Percentiles rank a stretch among this genome's conserved stretches.
Conservation (phyloP, 2,329 filamentous ascomycete species). For the Colletotrichum gloeosporioides region DNA sequence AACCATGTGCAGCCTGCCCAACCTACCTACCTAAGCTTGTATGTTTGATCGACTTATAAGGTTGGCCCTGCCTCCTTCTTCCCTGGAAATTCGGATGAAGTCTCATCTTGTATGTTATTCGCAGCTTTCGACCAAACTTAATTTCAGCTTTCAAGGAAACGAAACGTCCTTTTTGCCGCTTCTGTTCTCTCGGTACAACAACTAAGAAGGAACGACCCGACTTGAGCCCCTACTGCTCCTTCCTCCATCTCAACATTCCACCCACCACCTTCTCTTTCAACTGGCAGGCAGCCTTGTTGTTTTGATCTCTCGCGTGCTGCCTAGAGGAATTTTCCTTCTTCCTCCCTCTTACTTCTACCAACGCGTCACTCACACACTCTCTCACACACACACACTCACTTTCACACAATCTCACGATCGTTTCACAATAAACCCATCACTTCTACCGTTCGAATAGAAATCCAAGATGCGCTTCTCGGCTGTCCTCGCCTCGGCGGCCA, state of each 20-base stretch:
- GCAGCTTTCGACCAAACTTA: neutral
- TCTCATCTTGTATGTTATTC: neutral
- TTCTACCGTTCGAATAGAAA: neutral
- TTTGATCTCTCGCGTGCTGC: neutral
- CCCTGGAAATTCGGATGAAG: neutral
- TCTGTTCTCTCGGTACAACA: neutral
- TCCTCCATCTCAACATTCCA: neutral
- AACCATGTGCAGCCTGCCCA: neutral
- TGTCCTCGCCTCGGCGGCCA: neutral
- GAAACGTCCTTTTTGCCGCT: neutral
- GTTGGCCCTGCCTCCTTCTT: constrained; percentile 9
- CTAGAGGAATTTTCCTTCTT: neutral
- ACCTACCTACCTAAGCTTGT: neutral
- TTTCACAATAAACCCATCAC: neutral
- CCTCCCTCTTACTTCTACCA: neutral
- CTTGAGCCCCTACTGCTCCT: neutral
- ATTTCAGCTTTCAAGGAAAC: neutral
- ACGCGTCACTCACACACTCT: neutral
- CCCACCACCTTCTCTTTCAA: neutral
- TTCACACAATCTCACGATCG: neutral
- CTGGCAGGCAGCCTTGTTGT: neutral
- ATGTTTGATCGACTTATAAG: constrained; percentile 13
- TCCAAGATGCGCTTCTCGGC: constrained; percentile 4
- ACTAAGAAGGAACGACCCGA: neutral
- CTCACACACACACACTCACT: neutral